These are phyloP conservation scores for Amanita pallidorosea DNA, from an alignment of 768 basidiomycete species.

Conservation along the genomic window DNA sequence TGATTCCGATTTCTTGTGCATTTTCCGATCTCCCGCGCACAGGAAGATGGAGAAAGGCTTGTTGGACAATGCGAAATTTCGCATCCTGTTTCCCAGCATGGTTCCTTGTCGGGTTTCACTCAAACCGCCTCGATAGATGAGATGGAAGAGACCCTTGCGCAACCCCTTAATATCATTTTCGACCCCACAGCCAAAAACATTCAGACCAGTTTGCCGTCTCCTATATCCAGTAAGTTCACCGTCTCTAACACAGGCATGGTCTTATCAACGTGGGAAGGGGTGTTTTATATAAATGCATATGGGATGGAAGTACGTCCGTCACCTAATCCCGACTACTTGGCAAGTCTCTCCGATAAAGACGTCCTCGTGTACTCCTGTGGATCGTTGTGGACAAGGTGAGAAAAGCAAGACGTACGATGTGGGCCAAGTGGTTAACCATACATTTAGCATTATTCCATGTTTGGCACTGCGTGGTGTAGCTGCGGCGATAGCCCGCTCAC, in stretches of 20 bases:
- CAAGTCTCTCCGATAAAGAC: conserved; percentile 46
- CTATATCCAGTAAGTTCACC: conserved; percentile 46
- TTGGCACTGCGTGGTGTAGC: conserved; percentile 78
- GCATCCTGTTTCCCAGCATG: conserved; percentile 48
- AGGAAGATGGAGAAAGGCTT: conserved; percentile 69
- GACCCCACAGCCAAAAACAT: conserved; percentile 39
- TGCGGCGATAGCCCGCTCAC: conserved; percentile 63
- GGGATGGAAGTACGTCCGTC: conserved; percentile 87
- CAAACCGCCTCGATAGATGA: conserved; percentile 38
- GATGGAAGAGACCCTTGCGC: conserved; percentile 35
- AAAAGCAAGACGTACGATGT: background rate
- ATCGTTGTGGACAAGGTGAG: conserved; percentile 86
- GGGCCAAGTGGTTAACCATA: background rate
- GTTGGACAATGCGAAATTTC: conserved; percentile 94
- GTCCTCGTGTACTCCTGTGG: conserved; percentile 87
- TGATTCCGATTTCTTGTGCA: conserved; percentile 1
- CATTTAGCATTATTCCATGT: conserved; percentile 66
- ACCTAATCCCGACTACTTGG: conserved; percentile 75
- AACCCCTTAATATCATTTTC: conserved; percentile 57
- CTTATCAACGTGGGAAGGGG: conserved; percentile 28
- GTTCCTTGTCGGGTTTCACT: conserved; percentile 23
- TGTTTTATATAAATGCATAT: conserved; percentile 87
- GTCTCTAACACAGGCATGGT: background rate
- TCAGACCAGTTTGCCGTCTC: conserved; percentile 47
- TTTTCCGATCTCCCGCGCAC: background rate